Conservation (phyloP, 2,329 filamentous ascomycete species). For the Sclerotinia minor region DNA sequence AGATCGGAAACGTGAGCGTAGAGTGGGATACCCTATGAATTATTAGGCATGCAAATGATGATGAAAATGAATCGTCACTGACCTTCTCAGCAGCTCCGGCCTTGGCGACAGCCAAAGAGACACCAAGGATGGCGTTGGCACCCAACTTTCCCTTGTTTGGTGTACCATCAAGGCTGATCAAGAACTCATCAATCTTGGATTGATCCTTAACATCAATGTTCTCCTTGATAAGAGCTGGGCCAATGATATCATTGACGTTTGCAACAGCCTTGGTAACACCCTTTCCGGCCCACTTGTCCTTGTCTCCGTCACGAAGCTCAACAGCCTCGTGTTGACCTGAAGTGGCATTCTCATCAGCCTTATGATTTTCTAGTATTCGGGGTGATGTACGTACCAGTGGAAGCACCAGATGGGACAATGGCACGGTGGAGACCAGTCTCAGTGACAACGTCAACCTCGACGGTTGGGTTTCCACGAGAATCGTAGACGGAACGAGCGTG, state of each 20-base stretch:
- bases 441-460: constrained; percentile 96
- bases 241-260: constrained; percentile 83
- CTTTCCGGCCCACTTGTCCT: constrained; percentile 83
- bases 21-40: constrained; percentile 67
- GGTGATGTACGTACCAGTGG: constrained; percentile 67
- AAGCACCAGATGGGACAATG: constrained; percentile 95
- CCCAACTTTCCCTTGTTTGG: constrained; percentile 85
- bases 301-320: constrained; percentile 89
- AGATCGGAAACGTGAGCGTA: constrained; percentile 88
- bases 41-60: constrained; percentile 22
- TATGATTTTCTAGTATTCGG: constrained; percentile 28
- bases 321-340: constrained; percentile 85
- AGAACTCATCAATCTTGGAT: constrained; percentile 78
- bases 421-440: constrained; percentile 96
- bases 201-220: constrained; percentile 84
- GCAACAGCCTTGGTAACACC: constrained; percentile 82
- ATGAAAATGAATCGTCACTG: constrained; percentile 25
- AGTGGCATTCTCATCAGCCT: constrained; percentile 31
- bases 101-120: constrained; percentile 82
- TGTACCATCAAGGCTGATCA: constrained; percentile 82
- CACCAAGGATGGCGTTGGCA: constrained; percentile 86
- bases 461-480: constrained; percentile 97
- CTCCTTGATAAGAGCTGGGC: constrained; percentile 78
- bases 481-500: constrained; percentile 97
- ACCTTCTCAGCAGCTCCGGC: constrained; percentile 86